Evolutionary conservation across 1,284 basidiomycete genomes (phyloP).

Genomic region (Schizopora paradoxa): DNA sequence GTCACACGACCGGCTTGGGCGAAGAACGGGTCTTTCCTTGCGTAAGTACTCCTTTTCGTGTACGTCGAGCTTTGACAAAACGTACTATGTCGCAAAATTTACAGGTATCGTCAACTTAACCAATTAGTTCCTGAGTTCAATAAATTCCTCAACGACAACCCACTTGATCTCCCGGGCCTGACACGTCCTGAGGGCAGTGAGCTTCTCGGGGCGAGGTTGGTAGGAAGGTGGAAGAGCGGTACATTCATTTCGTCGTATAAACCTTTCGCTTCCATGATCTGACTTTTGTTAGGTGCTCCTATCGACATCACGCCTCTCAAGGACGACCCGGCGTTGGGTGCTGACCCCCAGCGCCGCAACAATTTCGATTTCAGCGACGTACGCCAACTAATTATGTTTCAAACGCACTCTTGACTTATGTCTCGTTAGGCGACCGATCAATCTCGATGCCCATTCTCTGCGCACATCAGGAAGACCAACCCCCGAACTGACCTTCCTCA

Average conservation of each 20-base stretch:
- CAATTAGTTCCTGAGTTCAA: slow-evolving; percentile 53
- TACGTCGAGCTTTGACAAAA: background rate
- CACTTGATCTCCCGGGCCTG: slow-evolving; percentile 33
- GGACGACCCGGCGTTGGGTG: slow-evolving; percentile 36
- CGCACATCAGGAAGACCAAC: slow-evolving; percentile 50
- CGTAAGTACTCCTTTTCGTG: slow-evolving; percentile 18
- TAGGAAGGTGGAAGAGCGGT: slow-evolving; percentile 61
- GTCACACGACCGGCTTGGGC: slow-evolving; percentile 40
- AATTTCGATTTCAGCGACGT: slow-evolving; percentile 39
- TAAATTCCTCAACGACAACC: slow-evolving; percentile 40
- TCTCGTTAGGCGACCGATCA: slow-evolving; percentile 24
- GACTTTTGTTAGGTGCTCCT: slow-evolving; percentile 35
- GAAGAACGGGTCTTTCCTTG: slow-evolving; percentile 48
- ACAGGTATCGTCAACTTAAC: slow-evolving; percentile 45
- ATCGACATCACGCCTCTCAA: slow-evolving; percentile 37
- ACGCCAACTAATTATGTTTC: slow-evolving; percentile 12
- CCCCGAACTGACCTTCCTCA: slow-evolving; percentile 43
- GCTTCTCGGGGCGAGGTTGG: slow-evolving; percentile 45
- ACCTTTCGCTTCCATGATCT: background rate
- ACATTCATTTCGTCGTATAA: slow-evolving; percentile 19
- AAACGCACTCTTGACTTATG: slow-evolving; percentile 1
- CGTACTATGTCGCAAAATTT: slow-evolving; percentile 11
- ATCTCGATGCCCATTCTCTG: slow-evolving; percentile 48
- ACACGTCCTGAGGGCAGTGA: slow-evolving; percentile 38
- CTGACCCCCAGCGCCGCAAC: slow-evolving; percentile 37